Conservation (phyloP, 371 early-diverging fungal genomes). For the Apophysomyces ossiformis region DNA sequence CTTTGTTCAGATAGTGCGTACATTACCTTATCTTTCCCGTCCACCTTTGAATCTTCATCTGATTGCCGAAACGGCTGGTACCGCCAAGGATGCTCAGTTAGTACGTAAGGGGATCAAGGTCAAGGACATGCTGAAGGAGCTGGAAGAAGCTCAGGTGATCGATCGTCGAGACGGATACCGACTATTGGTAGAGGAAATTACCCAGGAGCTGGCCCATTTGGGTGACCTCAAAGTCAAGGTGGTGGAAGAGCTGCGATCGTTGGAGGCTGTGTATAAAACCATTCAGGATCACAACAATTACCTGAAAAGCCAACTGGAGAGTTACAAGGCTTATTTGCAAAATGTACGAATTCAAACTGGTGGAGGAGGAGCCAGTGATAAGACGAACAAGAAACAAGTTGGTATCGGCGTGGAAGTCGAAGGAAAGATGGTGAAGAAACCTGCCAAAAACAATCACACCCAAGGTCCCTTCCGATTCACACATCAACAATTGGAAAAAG, state of each 20-base stretch:
- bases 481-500: slow-evolving; percentile 85
- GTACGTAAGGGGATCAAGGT: slow-evolving; percentile 93
- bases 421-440: slow-evolving; percentile 27
- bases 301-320: slow-evolving; percentile 82
- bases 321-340: slow-evolving; percentile 90
- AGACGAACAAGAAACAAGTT: slow-evolving; percentile 45
- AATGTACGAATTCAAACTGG: slow-evolving; percentile 86
- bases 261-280: slow-evolving; percentile 86
- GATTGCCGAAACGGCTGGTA: slow-evolving; percentile 86
- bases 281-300: slow-evolving; percentile 94
- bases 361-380: slow-evolving; percentile 38
- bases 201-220: slow-evolving; percentile 82
- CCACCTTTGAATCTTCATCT: slow-evolving; percentile 61
- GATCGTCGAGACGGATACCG: slow-evolving; percentile 72
- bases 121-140: slow-evolving; percentile 85
- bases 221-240: slow-evolving; percentile 86
- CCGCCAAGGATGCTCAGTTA: slow-evolving; percentile 78
- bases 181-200: slow-evolving; percentile 84
- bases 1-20: slow-evolving; percentile 88
- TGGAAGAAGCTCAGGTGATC: slow-evolving; percentile 73
- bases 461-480: slow-evolving; percentile 77
- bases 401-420: slow-evolving; percentile 55
- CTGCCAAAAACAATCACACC: slow-evolving; percentile 44
- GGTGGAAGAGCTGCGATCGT: slow-evolving; percentile 71
- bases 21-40: slow-evolving; percentile 63